Evolutionary conservation across 768 basidiomycete species (phyloP).

Genomic region (Dentipellis fragilis): DNA sequence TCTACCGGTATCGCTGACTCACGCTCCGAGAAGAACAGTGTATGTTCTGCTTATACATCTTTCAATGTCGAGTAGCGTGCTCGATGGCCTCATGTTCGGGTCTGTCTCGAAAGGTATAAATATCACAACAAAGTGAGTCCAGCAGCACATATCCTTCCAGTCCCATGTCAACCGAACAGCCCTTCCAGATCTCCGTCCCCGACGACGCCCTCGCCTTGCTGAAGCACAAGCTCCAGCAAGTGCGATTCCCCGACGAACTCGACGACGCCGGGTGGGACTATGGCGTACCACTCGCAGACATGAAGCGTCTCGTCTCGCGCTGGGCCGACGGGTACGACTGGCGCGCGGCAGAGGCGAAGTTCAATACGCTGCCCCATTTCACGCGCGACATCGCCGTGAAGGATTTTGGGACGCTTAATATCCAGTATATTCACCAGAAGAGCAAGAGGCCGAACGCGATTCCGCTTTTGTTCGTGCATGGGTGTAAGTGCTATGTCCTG

Average conservation of each 20-base stretch:
- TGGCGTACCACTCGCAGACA: slow-evolving; percentile 24
- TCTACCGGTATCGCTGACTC: too few relatives aligned
- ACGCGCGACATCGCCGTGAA: slow-evolving; percentile 22
- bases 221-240: slow-evolving; percentile 33
- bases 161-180: slow-evolving; percentile 18
- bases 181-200: slow-evolving; percentile 39
- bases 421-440: slow-evolving; percentile 35
- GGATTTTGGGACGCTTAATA: slow-evolving; percentile 20
- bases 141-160: slow-evolving; percentile 14
- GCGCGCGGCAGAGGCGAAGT: slow-evolving; percentile 16
- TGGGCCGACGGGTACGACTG: slow-evolving; percentile 21
- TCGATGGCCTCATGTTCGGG: too few relatives aligned
- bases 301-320: slow-evolving; percentile 15
- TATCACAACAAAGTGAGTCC: not conserved
- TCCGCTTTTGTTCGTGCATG: slow-evolving; percentile 47
- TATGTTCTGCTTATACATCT: too few relatives aligned
- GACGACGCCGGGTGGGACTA: slow-evolving; percentile 39
- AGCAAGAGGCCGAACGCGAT: slow-evolving; percentile 28
- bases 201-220: slow-evolving; percentile 31
- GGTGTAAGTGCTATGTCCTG: slow-evolving; percentile 27
- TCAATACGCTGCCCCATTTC: slow-evolving; percentile 24
- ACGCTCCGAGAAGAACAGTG: too few relatives aligned
- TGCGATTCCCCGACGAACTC: slow-evolving; percentile 45
- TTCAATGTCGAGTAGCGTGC: too few relatives aligned
- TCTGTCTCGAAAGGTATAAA: not conserved